These are phyloP conservation scores for Zygosaccharomyces rouxii DNA, from an alignment of 805 yeast species.

Conservation along the genomic window DNA sequence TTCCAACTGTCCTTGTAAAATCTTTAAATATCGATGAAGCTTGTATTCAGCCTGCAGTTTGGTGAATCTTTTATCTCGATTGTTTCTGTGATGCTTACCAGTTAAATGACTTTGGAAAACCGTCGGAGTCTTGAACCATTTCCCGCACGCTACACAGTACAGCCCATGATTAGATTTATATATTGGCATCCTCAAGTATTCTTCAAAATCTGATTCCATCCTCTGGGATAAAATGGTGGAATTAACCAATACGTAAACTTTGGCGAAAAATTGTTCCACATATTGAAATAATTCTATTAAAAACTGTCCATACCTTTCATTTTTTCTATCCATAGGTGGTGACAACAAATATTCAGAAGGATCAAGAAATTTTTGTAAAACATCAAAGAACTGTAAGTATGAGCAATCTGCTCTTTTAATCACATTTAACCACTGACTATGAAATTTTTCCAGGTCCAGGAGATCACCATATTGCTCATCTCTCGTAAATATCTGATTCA, in stretches of 20 bases:
- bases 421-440: slow-evolving; percentile 51
- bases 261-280: slow-evolving; percentile 43
- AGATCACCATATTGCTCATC: slow-evolving; percentile 63
- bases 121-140: slow-evolving; percentile 54
- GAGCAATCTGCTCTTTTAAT: slow-evolving; percentile 35
- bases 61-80: slow-evolving; percentile 28
- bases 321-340: slow-evolving; percentile 31
- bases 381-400: slow-evolving; percentile 49
- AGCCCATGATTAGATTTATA: slow-evolving; percentile 28
- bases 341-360: slow-evolving; percentile 23
- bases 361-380: slow-evolving; percentile 41
- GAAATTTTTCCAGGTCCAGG: slow-evolving; percentile 52
- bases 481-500: slow-evolving; percentile 49
- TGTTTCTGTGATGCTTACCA: slow-evolving; percentile 73
- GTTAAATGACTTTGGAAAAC: slow-evolving; percentile 64
- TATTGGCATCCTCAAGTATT: slow-evolving; percentile 22
- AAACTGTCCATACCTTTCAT: slow-evolving; percentile 42
- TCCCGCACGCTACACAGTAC: slow-evolving; percentile 63
- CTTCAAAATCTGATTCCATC: slow-evolving; percentile 9
- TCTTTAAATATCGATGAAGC: slow-evolving; percentile 36
- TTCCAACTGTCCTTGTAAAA: slow-evolving; percentile 40
- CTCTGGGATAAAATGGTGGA: slow-evolving; percentile 27
- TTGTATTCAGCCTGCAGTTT: slow-evolving; percentile 38
- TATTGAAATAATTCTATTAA: slow-evolving; percentile 46
- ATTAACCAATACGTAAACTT: slow-evolving; percentile 47